Evolutionary conservation across 2,329 filamentous ascomycete genomes (phyloP).

Genomic region (Pyricularia pennisetigena): DNA sequence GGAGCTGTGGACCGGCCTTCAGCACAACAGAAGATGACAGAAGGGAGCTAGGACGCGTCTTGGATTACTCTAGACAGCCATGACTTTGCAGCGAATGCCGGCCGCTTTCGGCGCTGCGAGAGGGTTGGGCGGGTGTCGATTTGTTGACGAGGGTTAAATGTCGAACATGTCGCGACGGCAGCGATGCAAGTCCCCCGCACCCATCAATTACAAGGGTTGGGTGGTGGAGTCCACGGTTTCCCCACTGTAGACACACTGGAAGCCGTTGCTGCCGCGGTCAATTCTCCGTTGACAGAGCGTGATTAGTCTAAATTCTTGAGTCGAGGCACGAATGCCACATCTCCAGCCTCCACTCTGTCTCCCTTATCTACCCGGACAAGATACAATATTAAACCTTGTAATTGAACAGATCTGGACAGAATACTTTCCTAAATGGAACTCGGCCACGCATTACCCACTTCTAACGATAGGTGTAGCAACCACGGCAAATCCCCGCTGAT

Average conservation of each 20-base stretch:
- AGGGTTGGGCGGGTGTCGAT: background rate
- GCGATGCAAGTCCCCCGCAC: background rate
- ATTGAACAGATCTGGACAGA: background rate
- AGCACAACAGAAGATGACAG: background rate
- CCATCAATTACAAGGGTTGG: background rate
- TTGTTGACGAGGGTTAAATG: background rate
- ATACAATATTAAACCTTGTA: background rate
- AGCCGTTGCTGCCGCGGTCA: background rate
- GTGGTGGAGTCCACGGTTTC: background rate
- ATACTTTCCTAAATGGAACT: background rate
- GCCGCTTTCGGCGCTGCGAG: background rate
- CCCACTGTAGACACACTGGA: background rate
- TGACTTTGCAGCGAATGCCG: background rate
- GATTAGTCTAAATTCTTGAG: background rate
- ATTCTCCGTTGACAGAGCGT: too few species aligned
- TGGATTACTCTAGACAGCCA: background rate
- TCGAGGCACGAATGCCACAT: background rate
- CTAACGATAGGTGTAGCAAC: background rate
- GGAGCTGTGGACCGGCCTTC: background rate
- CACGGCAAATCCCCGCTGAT: background rate
- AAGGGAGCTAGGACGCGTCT: background rate
- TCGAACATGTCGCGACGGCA: background rate
- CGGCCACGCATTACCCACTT: background rate
- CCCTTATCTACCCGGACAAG: too few species aligned
- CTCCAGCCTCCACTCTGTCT: background rate